phyloP scores from a whole-genome alignment of 2,329 filamentous ascomycete genomes.

The Blastomyces gilchristii region DNA sequence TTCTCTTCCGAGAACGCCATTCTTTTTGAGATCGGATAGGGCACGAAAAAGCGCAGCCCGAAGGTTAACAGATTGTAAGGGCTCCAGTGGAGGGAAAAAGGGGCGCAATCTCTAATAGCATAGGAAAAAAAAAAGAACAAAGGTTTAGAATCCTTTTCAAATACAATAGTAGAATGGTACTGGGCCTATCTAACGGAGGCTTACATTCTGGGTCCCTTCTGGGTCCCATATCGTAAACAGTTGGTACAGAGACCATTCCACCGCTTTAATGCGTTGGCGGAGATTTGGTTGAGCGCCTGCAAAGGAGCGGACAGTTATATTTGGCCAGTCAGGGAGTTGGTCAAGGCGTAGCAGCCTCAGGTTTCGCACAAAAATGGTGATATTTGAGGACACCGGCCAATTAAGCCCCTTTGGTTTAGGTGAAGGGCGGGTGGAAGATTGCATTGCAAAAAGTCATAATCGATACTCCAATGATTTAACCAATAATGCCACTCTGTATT shows the following conservation, averaged over 20 bases:
- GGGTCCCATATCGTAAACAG: conserved; percentile 78
- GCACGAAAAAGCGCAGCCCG: conserved; percentile 71
- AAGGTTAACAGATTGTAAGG: conserved; percentile 81
- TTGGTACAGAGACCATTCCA: conserved; percentile 87
- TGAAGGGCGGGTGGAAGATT: conserved; percentile 21
- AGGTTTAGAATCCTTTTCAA: background rate
- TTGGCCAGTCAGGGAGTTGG: conserved; percentile 66
- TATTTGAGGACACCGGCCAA: conserved; percentile 41
- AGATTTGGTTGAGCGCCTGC: conserved; percentile 60
- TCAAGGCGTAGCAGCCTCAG: conserved; percentile 75
- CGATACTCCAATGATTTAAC: conserved; percentile 4
- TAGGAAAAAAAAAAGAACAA: conserved; percentile 8
- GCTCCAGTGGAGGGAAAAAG: conserved; percentile 83
- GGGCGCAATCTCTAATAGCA: conserved; percentile 64
- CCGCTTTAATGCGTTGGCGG: conserved; percentile 68
- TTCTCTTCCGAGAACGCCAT: conserved; percentile 68
- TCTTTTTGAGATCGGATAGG: conserved; percentile 80
- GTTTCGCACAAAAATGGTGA: conserved; percentile 68
- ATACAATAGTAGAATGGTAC: background rate
- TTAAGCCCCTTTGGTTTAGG: conserved; percentile 23
- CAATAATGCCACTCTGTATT: background rate
- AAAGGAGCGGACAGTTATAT: conserved; percentile 60
- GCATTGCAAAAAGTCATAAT: conserved; percentile 21
- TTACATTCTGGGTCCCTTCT: conserved; percentile 61
- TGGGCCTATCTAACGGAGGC: conserved; percentile 13